phyloP scores from a whole-genome alignment of 805 yeast genomes.

The Starmerella davenportii region DNA sequence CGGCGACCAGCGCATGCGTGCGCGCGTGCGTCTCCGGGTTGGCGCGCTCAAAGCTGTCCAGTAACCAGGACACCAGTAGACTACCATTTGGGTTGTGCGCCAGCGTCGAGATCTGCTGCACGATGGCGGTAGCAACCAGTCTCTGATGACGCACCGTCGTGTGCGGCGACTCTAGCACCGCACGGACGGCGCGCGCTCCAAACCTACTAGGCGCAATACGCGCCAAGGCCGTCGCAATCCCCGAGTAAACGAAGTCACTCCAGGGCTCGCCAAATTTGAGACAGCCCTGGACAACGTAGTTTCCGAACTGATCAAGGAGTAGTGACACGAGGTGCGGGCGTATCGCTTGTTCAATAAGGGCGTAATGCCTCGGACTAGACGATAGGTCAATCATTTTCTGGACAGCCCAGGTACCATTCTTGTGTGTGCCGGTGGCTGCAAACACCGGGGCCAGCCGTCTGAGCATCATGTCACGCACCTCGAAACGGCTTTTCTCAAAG shows the following conservation, averaged over 20 bases:
- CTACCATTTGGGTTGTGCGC: conserved; percentile 79
- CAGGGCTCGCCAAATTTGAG: conserved; percentile 76
- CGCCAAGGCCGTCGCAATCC: conserved; percentile 58
- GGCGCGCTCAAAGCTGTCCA: conserved; percentile 51
- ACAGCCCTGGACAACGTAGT: conserved; percentile 89
- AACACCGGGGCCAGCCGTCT: conserved; percentile 58
- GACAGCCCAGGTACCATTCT: conserved; percentile 98
- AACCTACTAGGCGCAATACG: conserved; percentile 73
- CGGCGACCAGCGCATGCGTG: conserved; percentile 42
- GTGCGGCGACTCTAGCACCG: conserved; percentile 68
- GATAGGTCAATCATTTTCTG: conserved; percentile 80
- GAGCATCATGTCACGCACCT: conserved; percentile 64
- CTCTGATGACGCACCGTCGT: conserved; percentile 50
- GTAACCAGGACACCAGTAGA: conserved; percentile 76
- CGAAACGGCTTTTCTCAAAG: conserved; percentile 51
- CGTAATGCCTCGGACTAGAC: conserved; percentile 41
- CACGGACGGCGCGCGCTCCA: conserved; percentile 88
- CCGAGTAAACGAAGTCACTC: conserved; percentile 76
- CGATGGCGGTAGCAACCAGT: conserved; percentile 58
- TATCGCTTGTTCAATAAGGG: conserved; percentile 48
- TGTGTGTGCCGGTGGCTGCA: conserved; percentile 86
- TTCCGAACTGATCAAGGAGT: conserved; percentile 90
- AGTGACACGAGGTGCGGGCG: conserved; percentile 68
- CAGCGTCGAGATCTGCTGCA: conserved; percentile 58
- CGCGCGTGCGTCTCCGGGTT: conserved; percentile 17